A percentile compares a stretch with the other conserved stretches of the same genome.
Evolutionary conservation across 1,284 basidiomycete genomes (phyloP).

Genomic region (Ustilago curta): DNA sequence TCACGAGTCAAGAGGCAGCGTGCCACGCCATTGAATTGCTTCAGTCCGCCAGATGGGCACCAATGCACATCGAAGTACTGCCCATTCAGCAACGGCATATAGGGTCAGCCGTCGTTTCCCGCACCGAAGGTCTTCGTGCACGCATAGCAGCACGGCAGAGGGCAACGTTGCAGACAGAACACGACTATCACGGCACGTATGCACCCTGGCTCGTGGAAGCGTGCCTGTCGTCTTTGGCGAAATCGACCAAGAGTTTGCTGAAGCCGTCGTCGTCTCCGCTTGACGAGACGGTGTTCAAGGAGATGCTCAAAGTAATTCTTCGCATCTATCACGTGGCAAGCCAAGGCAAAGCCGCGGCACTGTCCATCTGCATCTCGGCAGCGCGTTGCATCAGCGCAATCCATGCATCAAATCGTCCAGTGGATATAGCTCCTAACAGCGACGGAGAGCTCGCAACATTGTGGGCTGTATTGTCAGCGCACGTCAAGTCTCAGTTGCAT

Average conservation of each 20-base stretch:
- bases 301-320: slow-evolving; percentile 19
- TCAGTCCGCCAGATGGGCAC: slow-evolving; percentile 32
- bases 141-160: slow-evolving; percentile 26
- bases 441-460: slow-evolving; percentile 27
- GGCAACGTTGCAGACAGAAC: slow-evolving; percentile 9
- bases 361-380: slow-evolving; percentile 36
- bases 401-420: background rate
- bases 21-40: slow-evolving; percentile 32
- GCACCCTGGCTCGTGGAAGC: slow-evolving; percentile 39
- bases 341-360: slow-evolving; percentile 26
- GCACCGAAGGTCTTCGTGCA: slow-evolving; percentile 32
- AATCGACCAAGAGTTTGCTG: background rate
- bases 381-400: slow-evolving; percentile 26
- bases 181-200: slow-evolving; percentile 29
- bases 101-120: background rate
- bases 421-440: background rate
- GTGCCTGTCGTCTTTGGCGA: slow-evolving; percentile 19
- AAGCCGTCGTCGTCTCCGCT: background rate
- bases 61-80: slow-evolving; percentile 25
- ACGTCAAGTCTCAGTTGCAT: slow-evolving; percentile 32
- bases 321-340: slow-evolving; percentile 32
- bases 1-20: slow-evolving; percentile 20
- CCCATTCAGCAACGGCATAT: slow-evolving; percentile 19
- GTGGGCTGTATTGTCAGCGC: slow-evolving; percentile 28
- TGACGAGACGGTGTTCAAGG: background rate